These are phyloP conservation scores for Mimosa bimucronata DNA, from an alignment of 306 rosid genomes.

Conservation along the genomic window DNA sequence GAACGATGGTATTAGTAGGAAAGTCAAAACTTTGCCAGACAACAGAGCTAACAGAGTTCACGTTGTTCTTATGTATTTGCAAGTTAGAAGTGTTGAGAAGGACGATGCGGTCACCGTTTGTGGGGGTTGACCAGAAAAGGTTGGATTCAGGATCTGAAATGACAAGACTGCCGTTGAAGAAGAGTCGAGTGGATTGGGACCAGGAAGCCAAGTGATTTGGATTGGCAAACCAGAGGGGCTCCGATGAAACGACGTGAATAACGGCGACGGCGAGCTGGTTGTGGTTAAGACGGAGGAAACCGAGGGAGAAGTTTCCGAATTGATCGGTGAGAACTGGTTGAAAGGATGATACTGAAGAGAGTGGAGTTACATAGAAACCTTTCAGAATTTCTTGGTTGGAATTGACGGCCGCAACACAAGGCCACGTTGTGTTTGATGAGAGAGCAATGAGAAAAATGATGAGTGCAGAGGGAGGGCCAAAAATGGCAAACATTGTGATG, in stretches of 20 bases:
- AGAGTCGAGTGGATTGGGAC: conserved; percentile 60
- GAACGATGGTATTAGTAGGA: conserved; percentile 72
- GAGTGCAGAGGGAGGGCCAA: conserved; percentile 19
- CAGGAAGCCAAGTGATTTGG: conserved; percentile 48
- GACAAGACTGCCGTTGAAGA: conserved; percentile 75
- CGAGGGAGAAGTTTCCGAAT: conserved; percentile 66
- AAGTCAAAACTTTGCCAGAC: conserved; percentile 81
- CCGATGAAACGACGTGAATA: conserved; percentile 68
- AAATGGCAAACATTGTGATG: no score
- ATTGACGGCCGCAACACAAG: conserved; percentile 26
- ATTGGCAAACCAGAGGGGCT: conserved; percentile 72
- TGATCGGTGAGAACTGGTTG: conserved; percentile 67
- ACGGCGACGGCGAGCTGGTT: conserved; percentile 63
- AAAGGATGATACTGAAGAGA: conserved; percentile 54
- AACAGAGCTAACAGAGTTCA: conserved; percentile 4
- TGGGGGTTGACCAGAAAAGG: conserved; percentile 68
- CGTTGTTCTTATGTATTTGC: conserved; percentile 41
- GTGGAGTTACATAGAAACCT: conserved; percentile 64
- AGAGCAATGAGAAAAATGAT: conserved; percentile 27
- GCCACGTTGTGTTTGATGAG: background rate
- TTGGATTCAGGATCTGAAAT: conserved; percentile 50
- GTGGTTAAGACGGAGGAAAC: conserved; percentile 68
- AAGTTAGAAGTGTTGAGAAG: conserved; percentile 75
- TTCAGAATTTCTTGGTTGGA: conserved; percentile 40
- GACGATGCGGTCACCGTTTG: conserved; percentile 49